phyloP scores from a whole-genome alignment of 1,284 basidiomycete species.

The Filobasidium uniguttulatum region DNA sequence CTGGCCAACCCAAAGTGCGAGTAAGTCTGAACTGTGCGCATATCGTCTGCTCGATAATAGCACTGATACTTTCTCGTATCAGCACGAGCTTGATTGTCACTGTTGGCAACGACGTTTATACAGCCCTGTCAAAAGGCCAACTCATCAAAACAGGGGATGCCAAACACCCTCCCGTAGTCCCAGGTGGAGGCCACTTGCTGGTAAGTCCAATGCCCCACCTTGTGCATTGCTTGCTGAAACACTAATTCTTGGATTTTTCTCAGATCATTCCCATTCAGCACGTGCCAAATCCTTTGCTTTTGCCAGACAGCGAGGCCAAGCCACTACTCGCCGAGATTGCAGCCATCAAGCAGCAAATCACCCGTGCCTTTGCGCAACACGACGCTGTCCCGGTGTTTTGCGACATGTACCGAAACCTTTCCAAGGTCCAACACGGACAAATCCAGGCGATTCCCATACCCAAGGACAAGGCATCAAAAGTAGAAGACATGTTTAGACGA shows the following conservation, averaged over 20 bases:
- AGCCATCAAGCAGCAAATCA: constrained; percentile 64
- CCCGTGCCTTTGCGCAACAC: constrained; percentile 56
- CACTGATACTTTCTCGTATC: constrained; percentile 6
- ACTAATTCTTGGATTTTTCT: background rate
- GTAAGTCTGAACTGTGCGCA: constrained; percentile 38
- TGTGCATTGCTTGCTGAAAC: background rate
- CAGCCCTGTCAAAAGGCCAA: constrained; percentile 85
- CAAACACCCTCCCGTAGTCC: constrained; percentile 46
- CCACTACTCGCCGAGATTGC: constrained; percentile 69
- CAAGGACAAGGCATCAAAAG: constrained; percentile 36
- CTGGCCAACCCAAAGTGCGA: constrained; percentile 77
- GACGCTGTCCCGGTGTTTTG: constrained; percentile 59
- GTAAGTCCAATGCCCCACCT: constrained; percentile 26
- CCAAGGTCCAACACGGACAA: constrained; percentile 86
- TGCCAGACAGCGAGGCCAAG: constrained; percentile 59
- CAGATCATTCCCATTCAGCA: constrained; percentile 61
- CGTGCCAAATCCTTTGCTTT: constrained; percentile 50
- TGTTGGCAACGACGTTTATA: constrained; percentile 81
- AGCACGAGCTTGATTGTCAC: constrained; percentile 89
- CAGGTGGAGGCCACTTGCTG: constrained; percentile 84
- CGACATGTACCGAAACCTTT: constrained; percentile 69
- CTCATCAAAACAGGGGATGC: constrained; percentile 59
- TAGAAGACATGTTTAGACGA: constrained; percentile 7
- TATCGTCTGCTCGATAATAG: background rate
- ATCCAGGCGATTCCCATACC: constrained; percentile 77